Base-by-base conservation (phyloP, 2,329 filamentous ascomycete genomes). In the Cordyceps militaris region DNA sequence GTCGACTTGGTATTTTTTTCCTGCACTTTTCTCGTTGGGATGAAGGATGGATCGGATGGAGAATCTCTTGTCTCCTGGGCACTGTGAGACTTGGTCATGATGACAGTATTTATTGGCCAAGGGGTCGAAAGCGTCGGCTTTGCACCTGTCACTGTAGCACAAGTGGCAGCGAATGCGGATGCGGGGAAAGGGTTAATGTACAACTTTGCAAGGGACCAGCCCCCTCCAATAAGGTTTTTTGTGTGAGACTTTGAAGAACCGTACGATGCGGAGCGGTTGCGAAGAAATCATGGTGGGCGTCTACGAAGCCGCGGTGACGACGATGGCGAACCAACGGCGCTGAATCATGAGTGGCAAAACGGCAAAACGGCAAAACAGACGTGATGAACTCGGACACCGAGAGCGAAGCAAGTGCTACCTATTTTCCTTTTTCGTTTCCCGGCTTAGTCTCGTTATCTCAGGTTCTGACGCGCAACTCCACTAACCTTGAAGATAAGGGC, bases 401-500 rank as follows among this genome's bases (percentile, higher is more conserved):
- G 34, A 10, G 24, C 34, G 23, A 48, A n/a, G 30, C 24, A 16
- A 7, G 16, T n/a, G 19, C 16, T n/a, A 32, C 36, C 34, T 38
- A 26, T 24, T 26, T 19, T 13, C 14, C 14, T 38, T 24, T 21
- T 28, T 13, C 14, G 6, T 38, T 24, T 21, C 19, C 30, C 19
- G 32, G 26, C 14, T 47, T 16, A 48, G 40, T 56, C 53, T 56
- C 53, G 53, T 56, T 44, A 56, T 56, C 53, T 55, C 30, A 32
- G 32, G 30, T 30, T 56, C 43, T 46, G 44, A 56, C 43, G 34
- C 53, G 32, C 14, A 32, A 23, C 43, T 48, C 53, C 53, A 56
- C 53, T 36, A 14, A n/a, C 14, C n/a, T 56, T 46, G n/a, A 48
- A 43, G 53, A 56, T 56, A 56, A 56, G 43, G 53, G 23, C 44